A percentile compares a stretch with the other conserved stretches of the same genome.
Evolutionary conservation across 1,284 basidiomycete species (phyloP).

Genomic region (Fomitiporia mediterranea): DNA sequence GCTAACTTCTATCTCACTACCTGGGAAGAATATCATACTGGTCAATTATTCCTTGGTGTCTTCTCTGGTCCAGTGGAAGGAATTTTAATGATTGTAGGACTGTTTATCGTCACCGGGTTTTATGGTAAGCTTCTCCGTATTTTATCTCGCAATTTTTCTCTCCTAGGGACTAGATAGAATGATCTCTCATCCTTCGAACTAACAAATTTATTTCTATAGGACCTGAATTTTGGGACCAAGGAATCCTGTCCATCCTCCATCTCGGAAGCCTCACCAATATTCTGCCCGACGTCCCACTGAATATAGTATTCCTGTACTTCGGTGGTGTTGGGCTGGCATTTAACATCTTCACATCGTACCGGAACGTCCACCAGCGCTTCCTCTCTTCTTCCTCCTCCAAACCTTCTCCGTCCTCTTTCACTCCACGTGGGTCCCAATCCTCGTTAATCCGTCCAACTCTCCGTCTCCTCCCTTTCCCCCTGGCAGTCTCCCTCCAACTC

Average conservation of each 20-base stretch:
- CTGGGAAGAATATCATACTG: conserved; percentile 98
- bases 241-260: conserved; percentile 57
- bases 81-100: conserved; percentile 79
- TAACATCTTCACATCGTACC: conserved; percentile 81
- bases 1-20: conserved; percentile 95
- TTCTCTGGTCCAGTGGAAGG: conserved; percentile 98
- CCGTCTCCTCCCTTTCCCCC: conserved; percentile 76
- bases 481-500: conserved; percentile 67
- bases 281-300: conserved; percentile 71
- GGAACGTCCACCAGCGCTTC: conserved; percentile 61
- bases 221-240: conserved; percentile 81
- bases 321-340: conserved; percentile 69
- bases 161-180: too few species aligned
- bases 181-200: too few species aligned
- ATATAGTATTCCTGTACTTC: conserved; percentile 87
- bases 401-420: conserved; percentile 20
- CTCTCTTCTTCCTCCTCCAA: conserved; percentile 51
- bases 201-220: conserved; percentile 36
- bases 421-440: too few species aligned
- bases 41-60: conserved; percentile 83
- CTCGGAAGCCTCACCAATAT: conserved; percentile 51
- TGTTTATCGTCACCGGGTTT: conserved; percentile 78
- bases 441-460: conserved; percentile 55
- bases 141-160: too few species aligned
- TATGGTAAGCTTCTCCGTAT: conserved; percentile 45